phyloP scores from a whole-genome alignment of 306 rosid genomes.

The Alnus glutinosa region DNA sequence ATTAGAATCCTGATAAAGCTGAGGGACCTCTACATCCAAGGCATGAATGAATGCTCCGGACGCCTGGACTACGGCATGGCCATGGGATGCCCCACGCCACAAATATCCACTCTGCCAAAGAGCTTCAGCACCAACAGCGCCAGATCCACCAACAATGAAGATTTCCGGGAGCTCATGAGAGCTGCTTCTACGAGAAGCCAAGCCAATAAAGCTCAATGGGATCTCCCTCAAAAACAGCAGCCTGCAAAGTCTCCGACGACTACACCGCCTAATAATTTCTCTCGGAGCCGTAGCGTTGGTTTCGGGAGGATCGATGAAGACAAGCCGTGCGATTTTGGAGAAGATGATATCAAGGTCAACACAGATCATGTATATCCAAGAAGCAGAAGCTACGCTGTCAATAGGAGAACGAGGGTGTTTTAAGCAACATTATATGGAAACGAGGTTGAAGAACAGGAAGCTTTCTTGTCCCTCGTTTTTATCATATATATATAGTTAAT shows the following conservation, averaged over 20 bases:
- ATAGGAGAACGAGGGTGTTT: slow-evolving; percentile 17
- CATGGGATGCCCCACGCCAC: slow-evolving; percentile 39
- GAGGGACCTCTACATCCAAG: slow-evolving; percentile 51
- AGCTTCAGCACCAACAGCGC: slow-evolving; percentile 48
- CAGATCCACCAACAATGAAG: slow-evolving; percentile 22
- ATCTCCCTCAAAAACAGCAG: neutral
- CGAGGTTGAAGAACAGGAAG: neutral
- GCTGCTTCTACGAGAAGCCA: slow-evolving; percentile 37
- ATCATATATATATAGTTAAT: no score
- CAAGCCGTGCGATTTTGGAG: slow-evolving; percentile 45
- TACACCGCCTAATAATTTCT: neutral
- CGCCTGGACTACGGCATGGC: slow-evolving; percentile 25
- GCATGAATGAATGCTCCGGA: slow-evolving; percentile 43
- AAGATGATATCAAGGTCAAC: slow-evolving; percentile 32
- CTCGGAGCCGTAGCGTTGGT: slow-evolving; percentile 48
- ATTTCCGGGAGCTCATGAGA: slow-evolving; percentile 53
- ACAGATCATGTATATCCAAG: slow-evolving; percentile 26
- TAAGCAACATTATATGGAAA: neutral
- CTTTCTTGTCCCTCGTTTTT: neutral
- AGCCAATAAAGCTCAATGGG: neutral
- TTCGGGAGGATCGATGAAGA: slow-evolving; percentile 74
- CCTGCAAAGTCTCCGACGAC: slow-evolving; percentile 1
- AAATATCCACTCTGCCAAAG: slow-evolving; percentile 35
- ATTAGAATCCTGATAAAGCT: slow-evolving; percentile 38
- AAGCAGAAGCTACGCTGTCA: slow-evolving; percentile 53